A percentile compares a stretch with the other conserved stretches of the same genome.
Evolutionary conservation across 805 yeast genomes (phyloP).

Genomic region (Candida rishiriensis): DNA sequence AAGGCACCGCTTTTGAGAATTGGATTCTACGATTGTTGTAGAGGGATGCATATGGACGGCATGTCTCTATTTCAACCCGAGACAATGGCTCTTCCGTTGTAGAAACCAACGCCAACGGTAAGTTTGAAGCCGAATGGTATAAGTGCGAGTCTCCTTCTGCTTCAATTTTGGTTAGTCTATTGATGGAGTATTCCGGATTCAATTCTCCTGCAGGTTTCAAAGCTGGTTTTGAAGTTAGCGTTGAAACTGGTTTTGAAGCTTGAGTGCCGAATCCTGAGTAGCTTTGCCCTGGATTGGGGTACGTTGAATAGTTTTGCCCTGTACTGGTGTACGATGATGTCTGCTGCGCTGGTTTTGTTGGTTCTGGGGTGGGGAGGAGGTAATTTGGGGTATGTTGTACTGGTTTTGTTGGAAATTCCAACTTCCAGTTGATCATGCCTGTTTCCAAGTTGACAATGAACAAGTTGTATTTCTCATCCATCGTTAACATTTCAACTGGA

Average conservation of each 20-base stretch:
- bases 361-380: not conserved
- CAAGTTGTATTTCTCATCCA: constrained; percentile 21
- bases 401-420: constrained; percentile 4
- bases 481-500: constrained; percentile 19
- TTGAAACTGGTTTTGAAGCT: no score
- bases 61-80: constrained; percentile 54
- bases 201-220: no score
- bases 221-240: no score
- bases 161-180: no score
- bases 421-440: constrained; percentile 21
- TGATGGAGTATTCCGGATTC: no score
- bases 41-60: constrained; percentile 30
- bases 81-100: constrained; percentile 34
- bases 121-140: constrained; percentile 9
- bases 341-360: not conserved
- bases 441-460: constrained; percentile 12
- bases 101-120: constrained; percentile 4
- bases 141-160: no score
- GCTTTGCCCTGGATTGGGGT: no score
- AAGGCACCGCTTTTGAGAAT: constrained; percentile 15
- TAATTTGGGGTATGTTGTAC: not conserved
- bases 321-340: no score
- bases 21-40: constrained; percentile 22
- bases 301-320: no score
- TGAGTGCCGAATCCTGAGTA: no score